These are phyloP conservation scores for Scheffersomyces coipomensis DNA, from an alignment of 805 yeast species.

Conservation along the genomic window DNA sequence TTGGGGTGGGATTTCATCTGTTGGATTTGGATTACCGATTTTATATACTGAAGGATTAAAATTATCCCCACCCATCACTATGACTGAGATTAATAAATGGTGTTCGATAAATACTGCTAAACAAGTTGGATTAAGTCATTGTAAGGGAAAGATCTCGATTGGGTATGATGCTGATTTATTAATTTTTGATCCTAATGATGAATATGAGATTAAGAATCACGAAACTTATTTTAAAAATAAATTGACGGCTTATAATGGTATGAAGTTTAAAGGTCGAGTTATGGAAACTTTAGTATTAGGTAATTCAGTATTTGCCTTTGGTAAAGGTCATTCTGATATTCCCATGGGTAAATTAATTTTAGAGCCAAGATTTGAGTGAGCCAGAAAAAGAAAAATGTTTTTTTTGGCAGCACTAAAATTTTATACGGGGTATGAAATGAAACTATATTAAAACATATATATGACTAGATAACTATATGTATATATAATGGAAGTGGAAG, in stretches of 20 bases:
- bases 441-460: too few relatives aligned
- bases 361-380: constrained; percentile 52
- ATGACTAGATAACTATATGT: too few relatives aligned
- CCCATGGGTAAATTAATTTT: constrained; percentile 62
- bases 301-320: constrained; percentile 55
- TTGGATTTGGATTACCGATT: constrained; percentile 85
- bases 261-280: constrained; percentile 67
- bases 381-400: too few relatives aligned
- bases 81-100: constrained; percentile 74
- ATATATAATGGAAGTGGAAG: neutral
- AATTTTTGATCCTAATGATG: constrained; percentile 66
- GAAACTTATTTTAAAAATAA: constrained; percentile 78
- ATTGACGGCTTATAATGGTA: constrained; percentile 82
- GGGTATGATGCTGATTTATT: constrained; percentile 91
- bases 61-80: constrained; percentile 47
- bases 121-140: constrained; percentile 74
- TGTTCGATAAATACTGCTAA: constrained; percentile 79
- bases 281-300: constrained; percentile 82
- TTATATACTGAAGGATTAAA: constrained; percentile 71
- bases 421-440: too few relatives aligned
- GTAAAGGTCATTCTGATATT: constrained; percentile 51
- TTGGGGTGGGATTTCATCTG: constrained; percentile 96
- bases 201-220: constrained; percentile 50
- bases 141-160: constrained; percentile 67
- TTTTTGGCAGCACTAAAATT: too few relatives aligned